These are phyloP conservation scores for Daldinia childiae DNA, from an alignment of 495 filamentous ascomycete species.

Conservation along the genomic window DNA sequence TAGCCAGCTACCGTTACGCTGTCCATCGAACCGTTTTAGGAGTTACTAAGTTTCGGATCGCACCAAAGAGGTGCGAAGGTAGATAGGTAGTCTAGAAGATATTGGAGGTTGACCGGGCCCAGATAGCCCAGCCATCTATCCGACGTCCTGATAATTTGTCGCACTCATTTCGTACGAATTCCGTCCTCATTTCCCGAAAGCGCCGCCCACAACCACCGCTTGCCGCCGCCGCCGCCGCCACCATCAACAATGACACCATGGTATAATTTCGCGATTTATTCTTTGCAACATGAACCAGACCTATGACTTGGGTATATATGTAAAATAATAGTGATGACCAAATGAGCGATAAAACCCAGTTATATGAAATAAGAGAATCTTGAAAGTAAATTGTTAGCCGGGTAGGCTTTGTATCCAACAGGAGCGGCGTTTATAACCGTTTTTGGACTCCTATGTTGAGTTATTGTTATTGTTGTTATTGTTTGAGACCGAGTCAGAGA, in stretches of 20 bases:
- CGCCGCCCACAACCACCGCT: slow-evolving; percentile 26
- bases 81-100: slow-evolving; percentile 15
- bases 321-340: slow-evolving; percentile 31
- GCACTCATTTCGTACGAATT: slow-evolving; percentile 8
- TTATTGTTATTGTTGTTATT: background rate
- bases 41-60: slow-evolving; percentile 6
- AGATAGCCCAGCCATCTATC: slow-evolving; percentile 7
- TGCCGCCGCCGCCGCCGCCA: background rate
- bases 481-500: slow-evolving; percentile 8
- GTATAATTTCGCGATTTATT: slow-evolving; percentile 39
- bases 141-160: slow-evolving; percentile 16
- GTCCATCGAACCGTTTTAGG: slow-evolving; percentile 15
- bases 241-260: slow-evolving; percentile 29
- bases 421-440: background rate
- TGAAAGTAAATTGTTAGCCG: background rate
- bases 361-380: slow-evolving; percentile 21
- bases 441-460: background rate
- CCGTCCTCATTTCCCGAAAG: slow-evolving; percentile 15
- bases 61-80: slow-evolving; percentile 6
- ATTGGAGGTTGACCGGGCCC: background rate
- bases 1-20: slow-evolving; percentile 14
- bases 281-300: slow-evolving; percentile 41
- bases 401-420: background rate
- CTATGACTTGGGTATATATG: slow-evolving; percentile 42
- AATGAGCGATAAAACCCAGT: slow-evolving; percentile 29